phyloP scores from a whole-genome alignment of 257 asterid genomes.

The Leonotis leonurus region DNA sequence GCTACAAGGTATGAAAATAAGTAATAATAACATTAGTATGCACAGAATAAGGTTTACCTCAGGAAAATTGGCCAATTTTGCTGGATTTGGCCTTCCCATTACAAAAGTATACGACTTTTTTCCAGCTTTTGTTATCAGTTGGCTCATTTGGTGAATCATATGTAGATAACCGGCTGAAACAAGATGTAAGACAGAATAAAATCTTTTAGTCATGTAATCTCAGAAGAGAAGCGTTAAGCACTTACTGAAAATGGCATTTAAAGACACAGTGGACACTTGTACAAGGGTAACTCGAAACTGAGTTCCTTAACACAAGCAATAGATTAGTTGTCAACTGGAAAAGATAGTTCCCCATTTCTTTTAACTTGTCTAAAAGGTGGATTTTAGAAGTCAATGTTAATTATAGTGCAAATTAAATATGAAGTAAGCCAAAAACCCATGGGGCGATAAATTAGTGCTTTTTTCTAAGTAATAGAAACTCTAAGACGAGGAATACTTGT shows the following conservation, averaged over 20 bases:
- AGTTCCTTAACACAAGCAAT: too few relatives aligned
- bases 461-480: neutral
- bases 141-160: slow-evolving; percentile 83
- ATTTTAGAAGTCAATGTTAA: neutral
- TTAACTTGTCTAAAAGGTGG: neutral
- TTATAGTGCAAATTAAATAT: neutral
- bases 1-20: neutral
- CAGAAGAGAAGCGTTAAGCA: neutral
- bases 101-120: slow-evolving; percentile 87
- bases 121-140: slow-evolving; percentile 70
- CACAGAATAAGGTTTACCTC: slow-evolving; percentile 44
- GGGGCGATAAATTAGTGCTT: neutral
- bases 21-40: neutral
- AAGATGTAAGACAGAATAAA: neutral
- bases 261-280: too few relatives aligned
- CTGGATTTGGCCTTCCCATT: slow-evolving; percentile 96
- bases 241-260: too few relatives aligned
- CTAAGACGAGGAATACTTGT: neutral
- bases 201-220: neutral
- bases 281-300: neutral
- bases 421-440: neutral
- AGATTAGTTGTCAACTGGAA: neutral
- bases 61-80: slow-evolving; percentile 94
- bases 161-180: slow-evolving; percentile 82
- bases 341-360: neutral